Base-by-base conservation (phyloP, 2,329 filamentous ascomycete genomes). In the Microcyclospora pomicola region DNA sequence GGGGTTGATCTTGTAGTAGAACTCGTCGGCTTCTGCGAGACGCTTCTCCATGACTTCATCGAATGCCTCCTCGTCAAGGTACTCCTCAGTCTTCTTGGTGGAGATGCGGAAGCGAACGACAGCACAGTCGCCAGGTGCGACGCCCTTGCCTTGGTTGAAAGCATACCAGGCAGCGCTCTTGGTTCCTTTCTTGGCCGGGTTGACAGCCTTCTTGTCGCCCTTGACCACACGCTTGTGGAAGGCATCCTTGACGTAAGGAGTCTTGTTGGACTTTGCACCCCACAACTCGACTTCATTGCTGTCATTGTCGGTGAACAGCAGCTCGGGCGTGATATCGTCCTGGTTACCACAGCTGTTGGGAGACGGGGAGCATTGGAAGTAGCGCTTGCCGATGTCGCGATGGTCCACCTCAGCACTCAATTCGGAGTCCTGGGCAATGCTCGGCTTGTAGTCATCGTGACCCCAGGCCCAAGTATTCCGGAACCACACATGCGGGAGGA, bases 401-500 rank as follows among this genome's bases (percentile, higher is more conserved):
- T 96, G 88, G 27, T 73, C 76, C n/a, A 85, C 82, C 53, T 82
- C 77, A 39, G 77, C 79, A 38, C 79, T 71, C 34, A 79, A 77
- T 19, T 81, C 74, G 15, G 69, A 72, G 16, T 77, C 64, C 45
- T 76, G 70, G 36, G 70, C 67, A 44, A 95, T 81, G n/a, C 69
- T 75, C 0, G 88, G 91, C 63, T 92, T 94, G 58, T 79, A 77
- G 36, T 81, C 74, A 54, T 94, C 83, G 45, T 81, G 74, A 15
- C 87, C 88, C 88, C 88, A 96, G 30, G 82, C 75, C 91, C 91
- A 96, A 2, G 87, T 95, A 60, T 96, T 96, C 47, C 88, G 77
- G 67, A 95, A 96, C 85, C 87, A 95, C 37, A 94, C 76, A 43
- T 96, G 91, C 7, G 88, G 88, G 32, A 95, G 68, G 53, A 96